A percentile compares a stretch with the other conserved stretches of the same genome.
These are phyloP conservation scores for Begonia peltatifolia DNA, from an alignment of 306 rosid genomes.

Conservation along the genomic window DNA sequence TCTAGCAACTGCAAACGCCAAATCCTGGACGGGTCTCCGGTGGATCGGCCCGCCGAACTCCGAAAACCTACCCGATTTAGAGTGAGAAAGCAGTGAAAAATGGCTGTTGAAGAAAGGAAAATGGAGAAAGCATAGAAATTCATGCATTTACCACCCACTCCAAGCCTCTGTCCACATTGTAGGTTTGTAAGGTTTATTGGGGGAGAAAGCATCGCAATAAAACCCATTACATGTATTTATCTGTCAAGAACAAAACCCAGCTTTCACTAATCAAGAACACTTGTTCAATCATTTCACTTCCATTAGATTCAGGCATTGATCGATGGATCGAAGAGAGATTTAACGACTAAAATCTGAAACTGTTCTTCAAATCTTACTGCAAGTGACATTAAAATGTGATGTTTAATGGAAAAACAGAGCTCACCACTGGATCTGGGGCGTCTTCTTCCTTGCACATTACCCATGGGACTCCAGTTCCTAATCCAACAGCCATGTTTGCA, in stretches of 20 bases:
- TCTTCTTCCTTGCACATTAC: slow-evolving; percentile 99
- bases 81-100: slow-evolving; percentile 8
- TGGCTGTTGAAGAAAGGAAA: neutral
- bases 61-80: slow-evolving; percentile 47
- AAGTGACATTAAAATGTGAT: no score
- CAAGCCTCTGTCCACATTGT: slow-evolving; percentile 98
- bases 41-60: slow-evolving; percentile 92
- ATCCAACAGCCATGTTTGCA: slow-evolving; percentile 89
- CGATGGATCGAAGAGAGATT: neutral
- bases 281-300: no score
- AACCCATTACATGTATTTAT: slow-evolving; percentile 96
- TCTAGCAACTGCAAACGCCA: slow-evolving; percentile 80
- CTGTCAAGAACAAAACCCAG: slow-evolving; percentile 26
- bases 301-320: neutral
- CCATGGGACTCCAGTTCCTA: slow-evolving; percentile 96
- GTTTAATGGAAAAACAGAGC: slow-evolving; percentile 10
- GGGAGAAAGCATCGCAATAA: slow-evolving; percentile 80
- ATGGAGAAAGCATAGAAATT: slow-evolving; percentile 12
- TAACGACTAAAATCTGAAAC: no score
- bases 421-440: slow-evolving; percentile 99
- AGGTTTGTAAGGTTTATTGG: slow-evolving; percentile 89
- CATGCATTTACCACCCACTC: slow-evolving; percentile 82
- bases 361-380: no score
- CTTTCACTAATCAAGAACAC: slow-evolving; percentile 3
- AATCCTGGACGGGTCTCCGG: slow-evolving; percentile 84